Evolutionary conservation across 2,329 filamentous ascomycete species (phyloP).

Genomic region (Colletotrichum sublineola): DNA sequence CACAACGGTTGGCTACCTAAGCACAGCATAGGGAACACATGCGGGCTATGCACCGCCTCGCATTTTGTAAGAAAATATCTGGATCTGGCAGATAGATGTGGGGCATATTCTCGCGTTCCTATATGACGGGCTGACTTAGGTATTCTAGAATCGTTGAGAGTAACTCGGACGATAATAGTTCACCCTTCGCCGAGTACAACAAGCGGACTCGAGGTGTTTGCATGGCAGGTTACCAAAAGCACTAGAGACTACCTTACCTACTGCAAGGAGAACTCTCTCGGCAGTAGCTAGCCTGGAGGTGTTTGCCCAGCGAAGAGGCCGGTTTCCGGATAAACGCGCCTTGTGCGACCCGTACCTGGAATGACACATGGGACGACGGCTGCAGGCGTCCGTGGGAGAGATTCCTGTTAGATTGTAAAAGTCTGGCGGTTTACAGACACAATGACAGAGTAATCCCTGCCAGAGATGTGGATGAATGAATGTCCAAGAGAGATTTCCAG

Average conservation of each 20-base stretch:
- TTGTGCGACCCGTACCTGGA: slow-evolving; percentile 11
- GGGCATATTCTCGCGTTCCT: too few species aligned
- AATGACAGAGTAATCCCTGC: not conserved
- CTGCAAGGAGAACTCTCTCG: not conserved
- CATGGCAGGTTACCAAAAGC: not conserved
- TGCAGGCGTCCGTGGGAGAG: slow-evolving; percentile 29
- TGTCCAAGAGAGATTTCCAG: not conserved
- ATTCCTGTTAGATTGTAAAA: not conserved
- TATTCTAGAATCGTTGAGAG: too few species aligned
- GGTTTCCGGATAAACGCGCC: not conserved
- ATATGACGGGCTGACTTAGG: too few species aligned
- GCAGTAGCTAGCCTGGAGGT: not conserved
- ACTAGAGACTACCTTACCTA: too few species aligned
- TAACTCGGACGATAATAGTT: too few species aligned
- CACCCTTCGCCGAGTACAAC: too few species aligned
- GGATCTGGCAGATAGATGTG: too few species aligned
- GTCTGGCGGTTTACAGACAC: not conserved
- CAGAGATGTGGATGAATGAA: not conserved
- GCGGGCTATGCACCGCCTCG: not conserved
- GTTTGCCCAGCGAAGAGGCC: not conserved
- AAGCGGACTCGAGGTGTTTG: not conserved
- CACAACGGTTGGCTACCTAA: not conserved
- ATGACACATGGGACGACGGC: slow-evolving; percentile 8
- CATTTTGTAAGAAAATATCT: too few species aligned
- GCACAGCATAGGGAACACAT: slow-evolving; percentile 1